Base-by-base conservation (phyloP, 352 stramenopile species). In the Phytophthora cactorum region DNA sequence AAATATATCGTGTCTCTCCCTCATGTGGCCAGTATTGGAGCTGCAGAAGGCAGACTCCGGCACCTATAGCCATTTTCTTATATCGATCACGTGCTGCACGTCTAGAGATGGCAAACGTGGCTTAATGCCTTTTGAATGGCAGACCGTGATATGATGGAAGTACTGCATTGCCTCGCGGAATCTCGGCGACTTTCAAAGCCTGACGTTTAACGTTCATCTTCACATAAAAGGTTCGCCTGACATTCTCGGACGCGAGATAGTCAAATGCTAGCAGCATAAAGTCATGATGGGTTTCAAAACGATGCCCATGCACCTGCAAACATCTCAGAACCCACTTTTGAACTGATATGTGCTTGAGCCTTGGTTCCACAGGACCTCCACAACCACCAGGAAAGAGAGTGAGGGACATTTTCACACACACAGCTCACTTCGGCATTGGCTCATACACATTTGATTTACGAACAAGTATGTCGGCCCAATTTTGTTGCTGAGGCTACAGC, bases 261-360 rank as follows among this genome's bases (percentile, higher is more conserved):
- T 77, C 61, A 41, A 80, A 77, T 0, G 53, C 58, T 2, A 80
- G 22, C 1, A 77, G 9, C 2, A 75, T 27, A n/a, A 80, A 77
- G 1, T 52, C 65, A 8, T 73, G 65, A 7, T 80, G 68, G 0
- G 8, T 25, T 43, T 77, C 52, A 28, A 80, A 77, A 2, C 46
- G 38, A 49, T 66, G 59, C 0, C 55, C 65, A 38, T 77, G 38
- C 0, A 80, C 1, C 14, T 31, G 49, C 2, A 34, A 34, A 34
- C 29, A 34, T 6, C 6, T 3, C 3, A 34, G 29, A 34, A 34
- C 3, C 29, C 29, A 34, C 29, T 34, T 34, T 7, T 6, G 29
- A 34, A 34, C 29, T 6, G 29, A 34, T 6, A 34, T 3, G 3
- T 6, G 29, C 6, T 34, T 34, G 3, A 34, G 29, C 6, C 29